Percentiles rank a stretch among this genome's conserved stretches.
Conservation (phyloP, 1,284 basidiomycete genomes). For the Pseudozyma flocculosa region DNA sequence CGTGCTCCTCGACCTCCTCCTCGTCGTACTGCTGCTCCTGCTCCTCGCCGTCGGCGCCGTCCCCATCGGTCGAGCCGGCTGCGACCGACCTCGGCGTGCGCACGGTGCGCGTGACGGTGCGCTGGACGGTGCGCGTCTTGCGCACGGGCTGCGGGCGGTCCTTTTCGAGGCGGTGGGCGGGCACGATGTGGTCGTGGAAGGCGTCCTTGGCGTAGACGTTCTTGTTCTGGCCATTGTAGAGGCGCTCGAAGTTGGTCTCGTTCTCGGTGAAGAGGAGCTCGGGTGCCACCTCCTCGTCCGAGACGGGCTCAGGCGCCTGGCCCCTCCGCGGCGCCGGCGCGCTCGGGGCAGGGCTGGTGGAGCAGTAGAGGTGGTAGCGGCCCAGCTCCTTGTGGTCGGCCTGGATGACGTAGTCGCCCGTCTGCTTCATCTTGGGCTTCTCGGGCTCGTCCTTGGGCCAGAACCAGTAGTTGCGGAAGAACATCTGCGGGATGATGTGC, state of each 20-base stretch:
- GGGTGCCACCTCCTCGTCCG: slow-evolving; percentile 61
- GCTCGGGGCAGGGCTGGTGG: slow-evolving; percentile 86
- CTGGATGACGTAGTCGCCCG: slow-evolving; percentile 63
- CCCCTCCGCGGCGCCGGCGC: slow-evolving; percentile 66
- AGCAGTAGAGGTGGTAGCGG: slow-evolving; percentile 74
- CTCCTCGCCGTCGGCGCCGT: slow-evolving; percentile 10
- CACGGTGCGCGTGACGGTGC: slow-evolving; percentile 30
- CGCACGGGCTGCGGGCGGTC: slow-evolving; percentile 44
- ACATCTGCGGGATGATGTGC: slow-evolving; percentile 90
- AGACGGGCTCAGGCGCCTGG: slow-evolving; percentile 56
- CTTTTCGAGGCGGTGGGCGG: slow-evolving; percentile 65
- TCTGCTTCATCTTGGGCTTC: slow-evolving; percentile 68
- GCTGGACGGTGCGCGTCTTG: slow-evolving; percentile 42
- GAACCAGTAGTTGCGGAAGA: slow-evolving; percentile 98
- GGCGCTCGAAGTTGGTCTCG: slow-evolving; percentile 88
- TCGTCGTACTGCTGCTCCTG: slow-evolving; percentile 29
- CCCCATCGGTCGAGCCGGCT: slow-evolving; percentile 33
- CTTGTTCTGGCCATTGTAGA: slow-evolving; percentile 73
- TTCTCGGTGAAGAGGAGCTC: slow-evolving; percentile 67
- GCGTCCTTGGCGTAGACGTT: slow-evolving; percentile 94
- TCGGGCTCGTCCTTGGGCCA: slow-evolving; percentile 81
- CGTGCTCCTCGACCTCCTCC: slow-evolving; percentile 52
- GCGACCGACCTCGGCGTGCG: slow-evolving; percentile 13
- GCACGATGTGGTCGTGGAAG: slow-evolving; percentile 97
- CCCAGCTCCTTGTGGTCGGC: slow-evolving; percentile 68